Evolutionary conservation across 1,284 basidiomycete species (phyloP).

Genomic region (Ganoderma boninense): DNA sequence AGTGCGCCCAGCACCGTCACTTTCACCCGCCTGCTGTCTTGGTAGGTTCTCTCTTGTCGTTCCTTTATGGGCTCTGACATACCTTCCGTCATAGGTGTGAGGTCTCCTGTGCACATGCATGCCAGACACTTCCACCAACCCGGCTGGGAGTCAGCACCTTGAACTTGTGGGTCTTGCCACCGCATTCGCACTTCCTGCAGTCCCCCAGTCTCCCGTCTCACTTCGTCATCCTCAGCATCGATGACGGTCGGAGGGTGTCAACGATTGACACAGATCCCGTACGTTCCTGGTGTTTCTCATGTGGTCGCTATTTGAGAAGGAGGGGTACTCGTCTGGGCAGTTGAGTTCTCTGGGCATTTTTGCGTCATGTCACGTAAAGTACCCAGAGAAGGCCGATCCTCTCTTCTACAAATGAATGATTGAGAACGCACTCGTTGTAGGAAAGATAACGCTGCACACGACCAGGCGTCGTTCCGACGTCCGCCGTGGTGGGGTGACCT

Average conservation of each 20-base stretch:
- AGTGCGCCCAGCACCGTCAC: not conserved
- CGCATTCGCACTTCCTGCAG: not conserved
- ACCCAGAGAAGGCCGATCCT: not conserved
- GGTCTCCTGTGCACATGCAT: not conserved
- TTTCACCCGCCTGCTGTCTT: not conserved
- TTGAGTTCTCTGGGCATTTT: not conserved
- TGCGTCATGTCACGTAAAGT: not conserved
- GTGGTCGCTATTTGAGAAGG: not conserved
- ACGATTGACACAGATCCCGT: not conserved
- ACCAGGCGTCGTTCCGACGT: not conserved
- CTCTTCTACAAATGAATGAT: constrained; percentile 2
- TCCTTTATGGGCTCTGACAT: not conserved
- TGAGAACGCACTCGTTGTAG: not conserved
- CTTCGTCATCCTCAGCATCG: too few species aligned
- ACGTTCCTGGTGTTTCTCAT: not conserved
- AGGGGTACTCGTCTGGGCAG: not conserved
- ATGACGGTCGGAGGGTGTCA: not conserved
- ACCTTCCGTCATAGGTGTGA: not conserved
- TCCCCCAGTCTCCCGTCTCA: not conserved
- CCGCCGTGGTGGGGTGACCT: not conserved
- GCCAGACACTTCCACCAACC: too few species aligned
- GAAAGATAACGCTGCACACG: not conserved
- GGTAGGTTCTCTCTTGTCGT: not conserved
- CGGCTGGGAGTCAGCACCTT: not conserved
- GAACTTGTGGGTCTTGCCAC: not conserved